Conservation (phyloP, 1,284 basidiomycete species). For the Sutorius eximius region DNA sequence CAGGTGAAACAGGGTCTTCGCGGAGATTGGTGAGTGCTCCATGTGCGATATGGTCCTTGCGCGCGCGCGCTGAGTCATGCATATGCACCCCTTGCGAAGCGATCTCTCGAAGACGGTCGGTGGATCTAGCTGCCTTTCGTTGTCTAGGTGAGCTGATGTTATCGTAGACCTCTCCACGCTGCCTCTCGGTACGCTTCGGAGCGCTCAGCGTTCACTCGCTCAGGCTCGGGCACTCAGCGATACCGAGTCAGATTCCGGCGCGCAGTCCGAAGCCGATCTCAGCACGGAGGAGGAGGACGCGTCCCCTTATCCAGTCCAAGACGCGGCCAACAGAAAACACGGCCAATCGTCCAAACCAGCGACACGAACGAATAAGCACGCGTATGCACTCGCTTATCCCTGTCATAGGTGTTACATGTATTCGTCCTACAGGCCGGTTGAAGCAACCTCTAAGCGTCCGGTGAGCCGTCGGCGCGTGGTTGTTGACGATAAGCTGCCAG, state of each 20-base stretch:
- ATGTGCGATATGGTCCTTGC: background rate
- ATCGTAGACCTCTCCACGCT: conserved; percentile 53
- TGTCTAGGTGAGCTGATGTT: conserved; percentile 2
- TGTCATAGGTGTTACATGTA: background rate
- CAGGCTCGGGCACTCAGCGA: conserved; percentile 39
- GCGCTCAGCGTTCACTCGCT: conserved; percentile 58
- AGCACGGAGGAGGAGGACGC: conserved; percentile 31
- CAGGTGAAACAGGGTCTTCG: conserved; percentile 28
- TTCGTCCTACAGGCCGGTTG: conserved; percentile 61
- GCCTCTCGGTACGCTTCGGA: conserved; percentile 65
- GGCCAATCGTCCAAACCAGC: conserved; percentile 42
- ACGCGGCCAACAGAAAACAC: conserved; percentile 35
- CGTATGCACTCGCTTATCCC: conserved; percentile 58
- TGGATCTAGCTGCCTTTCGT: background rate
- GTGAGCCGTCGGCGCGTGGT: conserved; percentile 79
- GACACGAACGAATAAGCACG: conserved; percentile 83
- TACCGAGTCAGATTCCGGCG: conserved; percentile 35
- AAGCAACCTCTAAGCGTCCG: conserved; percentile 84
- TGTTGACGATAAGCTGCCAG: conserved; percentile 68
- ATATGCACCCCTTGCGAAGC: conserved; percentile 34
- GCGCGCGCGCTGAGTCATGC: conserved; percentile 33
- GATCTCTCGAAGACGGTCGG: conserved; percentile 29
- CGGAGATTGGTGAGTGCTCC: conserved; percentile 27
- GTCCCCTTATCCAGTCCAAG: conserved; percentile 13
- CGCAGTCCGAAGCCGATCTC: conserved; percentile 23